phyloP scores from a whole-genome alignment of 352 stramenopile species.

The Globisporangium megalacanthum region DNA sequence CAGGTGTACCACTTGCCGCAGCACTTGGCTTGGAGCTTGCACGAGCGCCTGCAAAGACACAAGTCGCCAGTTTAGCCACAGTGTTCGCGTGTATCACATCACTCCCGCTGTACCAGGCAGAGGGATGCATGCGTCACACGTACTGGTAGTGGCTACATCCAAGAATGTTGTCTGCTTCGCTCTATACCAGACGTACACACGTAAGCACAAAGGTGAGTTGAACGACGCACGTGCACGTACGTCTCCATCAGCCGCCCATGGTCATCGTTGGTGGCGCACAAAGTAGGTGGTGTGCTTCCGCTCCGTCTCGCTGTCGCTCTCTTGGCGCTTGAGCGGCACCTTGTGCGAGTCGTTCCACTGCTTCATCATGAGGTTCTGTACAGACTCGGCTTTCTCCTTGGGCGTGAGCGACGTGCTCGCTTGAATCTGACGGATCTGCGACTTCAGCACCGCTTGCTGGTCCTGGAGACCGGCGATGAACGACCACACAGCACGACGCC shows the following conservation, averaged over 20 bases:
- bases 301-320: constrained; percentile 46
- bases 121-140: constrained; percentile 6
- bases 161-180: constrained; percentile 53
- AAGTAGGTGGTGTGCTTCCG: constrained; percentile 43
- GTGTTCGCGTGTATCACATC: neutral
- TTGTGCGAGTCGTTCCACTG: constrained; percentile 72
- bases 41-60: constrained; percentile 37
- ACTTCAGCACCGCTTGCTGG: constrained; percentile 54
- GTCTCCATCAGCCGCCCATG: neutral
- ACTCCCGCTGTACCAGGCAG: no score
- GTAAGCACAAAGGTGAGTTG: neutral
- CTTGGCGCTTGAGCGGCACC: constrained; percentile 25
- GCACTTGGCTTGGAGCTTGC: constrained; percentile 83
- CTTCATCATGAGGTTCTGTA: constrained; percentile 87
- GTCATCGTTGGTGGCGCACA: constrained; percentile 21
- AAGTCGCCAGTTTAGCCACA: neutral
- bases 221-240: neutral
- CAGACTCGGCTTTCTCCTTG: constrained; percentile 77
- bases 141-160: constrained; percentile 88
- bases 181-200: constrained; percentile 17
- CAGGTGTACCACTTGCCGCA: constrained; percentile 88
- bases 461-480: constrained; percentile 19
- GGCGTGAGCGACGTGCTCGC: constrained; percentile 66
- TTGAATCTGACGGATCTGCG: constrained; percentile 75
- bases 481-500: no score